Evolutionary conservation across 306 rosid genomes (phyloP), one percentile per base, ranked within the genome.

Genomic region (Rubus parviflorus): DNA sequence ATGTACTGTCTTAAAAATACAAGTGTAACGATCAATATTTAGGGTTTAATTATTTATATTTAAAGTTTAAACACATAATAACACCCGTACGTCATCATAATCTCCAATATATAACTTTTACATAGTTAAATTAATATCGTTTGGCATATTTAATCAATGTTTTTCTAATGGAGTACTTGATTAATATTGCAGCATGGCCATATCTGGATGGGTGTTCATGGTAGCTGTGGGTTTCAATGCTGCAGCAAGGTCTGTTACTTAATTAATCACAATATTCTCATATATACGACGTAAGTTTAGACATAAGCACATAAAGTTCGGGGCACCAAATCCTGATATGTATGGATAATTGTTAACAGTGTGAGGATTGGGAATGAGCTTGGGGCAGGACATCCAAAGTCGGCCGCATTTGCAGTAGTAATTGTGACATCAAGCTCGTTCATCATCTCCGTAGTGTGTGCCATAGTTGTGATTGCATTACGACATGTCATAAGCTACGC

Each of bases 281-380:
- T n/a, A n/a, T n/a, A n/a, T 30, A 30, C 35, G 35, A 30, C 35
- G 35, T 30, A 30, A 30, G 35, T 30, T 30, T 30, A 30, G 35
- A 30, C 35, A 30, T 30, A 25, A 25, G 30, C 30, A 25, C 30
- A 25, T 1, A 1, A 25, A 25, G 1, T 25, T 25, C 0, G 1
- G 1, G 1, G 1, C 30, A 25, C 1, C 30, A 25, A 25, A 25
- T 25, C 30, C 30, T 25, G 30, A 25, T 25, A 25, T 25, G 1
- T 25, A 25, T 25, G 35, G 35, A 30, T 30, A 30, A 30, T 30
- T 30, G 35, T 30, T 30, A 30, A 62, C 70, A 84, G 92, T 84
- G 92, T 88, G 51, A 75, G 92, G 73, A 79, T 86, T 14, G 80
- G 90, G 81, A 88, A 86, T 72, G 92, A 88, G 73, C 79, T 88